These are phyloP conservation scores for Penicillium argentinense DNA, from an alignment of 495 filamentous ascomycete species.

Conservation along the genomic window DNA sequence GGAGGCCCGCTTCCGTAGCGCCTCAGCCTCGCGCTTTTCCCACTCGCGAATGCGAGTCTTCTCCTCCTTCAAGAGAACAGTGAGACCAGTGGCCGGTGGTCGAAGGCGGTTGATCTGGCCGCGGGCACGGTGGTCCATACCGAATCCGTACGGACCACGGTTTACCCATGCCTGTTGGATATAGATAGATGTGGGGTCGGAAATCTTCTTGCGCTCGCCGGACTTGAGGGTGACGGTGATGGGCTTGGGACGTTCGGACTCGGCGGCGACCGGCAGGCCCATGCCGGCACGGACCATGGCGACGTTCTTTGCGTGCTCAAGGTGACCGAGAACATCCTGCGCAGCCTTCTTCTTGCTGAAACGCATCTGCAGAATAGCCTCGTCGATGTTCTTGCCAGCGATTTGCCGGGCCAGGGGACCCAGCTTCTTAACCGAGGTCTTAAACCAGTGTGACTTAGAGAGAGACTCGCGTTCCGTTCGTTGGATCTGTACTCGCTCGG, in stretches of 20 bases:
- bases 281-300: slow-evolving; percentile 79
- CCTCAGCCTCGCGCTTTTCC: slow-evolving; percentile 72
- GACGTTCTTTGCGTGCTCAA: slow-evolving; percentile 72
- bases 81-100: slow-evolving; percentile 72
- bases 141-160: slow-evolving; percentile 59
- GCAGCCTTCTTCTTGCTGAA: slow-evolving; percentile 94
- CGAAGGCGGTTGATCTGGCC: slow-evolving; percentile 61
- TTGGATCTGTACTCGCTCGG: slow-evolving; percentile 59
- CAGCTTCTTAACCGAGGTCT: slow-evolving; percentile 88
- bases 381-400: slow-evolving; percentile 83
- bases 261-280: slow-evolving; percentile 56
- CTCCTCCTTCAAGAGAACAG: slow-evolving; percentile 87
- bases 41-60: slow-evolving; percentile 78
- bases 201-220: slow-evolving; percentile 57
- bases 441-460: slow-evolving; percentile 63
- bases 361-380: slow-evolving; percentile 92
- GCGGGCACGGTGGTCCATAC: slow-evolving; percentile 64
- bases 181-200: slow-evolving; percentile 75
- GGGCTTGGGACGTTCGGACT: slow-evolving; percentile 36
- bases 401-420: slow-evolving; percentile 81
- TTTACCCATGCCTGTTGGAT: slow-evolving; percentile 90
- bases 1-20: slow-evolving; percentile 61
- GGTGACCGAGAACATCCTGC: slow-evolving; percentile 70
- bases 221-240: slow-evolving; percentile 38
- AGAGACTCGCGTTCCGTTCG: slow-evolving; percentile 70